Percentiles rank a stretch among this genome's conserved stretches.
phyloP scores from a whole-genome alignment of 2,329 filamentous ascomycete species.

The Verticillium nonalfalfae region DNA sequence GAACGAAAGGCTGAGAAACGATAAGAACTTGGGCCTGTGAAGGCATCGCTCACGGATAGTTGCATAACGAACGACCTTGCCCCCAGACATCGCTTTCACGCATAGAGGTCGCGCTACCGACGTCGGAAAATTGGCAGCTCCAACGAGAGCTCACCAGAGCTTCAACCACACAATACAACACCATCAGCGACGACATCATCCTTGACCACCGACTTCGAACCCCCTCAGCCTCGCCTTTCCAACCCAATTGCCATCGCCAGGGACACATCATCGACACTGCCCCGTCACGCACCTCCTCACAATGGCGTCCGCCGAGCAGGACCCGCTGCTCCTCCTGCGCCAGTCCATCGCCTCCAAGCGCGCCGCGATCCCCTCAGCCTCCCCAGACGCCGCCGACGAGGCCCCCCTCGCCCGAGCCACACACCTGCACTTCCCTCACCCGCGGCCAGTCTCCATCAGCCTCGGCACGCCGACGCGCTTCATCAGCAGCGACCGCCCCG shows the following conservation, averaged over 20 bases:
- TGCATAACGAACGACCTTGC: not conserved
- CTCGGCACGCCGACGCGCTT: conserved; percentile 79
- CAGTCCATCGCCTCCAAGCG: conserved; percentile 69
- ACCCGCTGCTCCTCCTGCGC: conserved; percentile 79
- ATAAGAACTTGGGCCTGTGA: too few species aligned
- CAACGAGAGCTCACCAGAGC: not conserved
- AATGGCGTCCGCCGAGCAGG: conserved; percentile 58
- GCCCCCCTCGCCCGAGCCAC: conserved; percentile 68
- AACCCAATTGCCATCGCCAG: not conserved
- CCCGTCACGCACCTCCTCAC: conserved; percentile 8
- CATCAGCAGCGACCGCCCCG: conserved; percentile 64
- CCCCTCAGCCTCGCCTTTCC: not conserved
- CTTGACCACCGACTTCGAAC: not conserved
- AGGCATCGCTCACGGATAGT: not conserved
- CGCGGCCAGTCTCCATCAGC: conserved; percentile 54
- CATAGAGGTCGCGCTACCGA: not conserved
- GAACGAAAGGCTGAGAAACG: too few species aligned
- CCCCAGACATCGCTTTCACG: not conserved
- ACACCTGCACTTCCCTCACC: conserved; percentile 66
- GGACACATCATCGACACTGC: not conserved
- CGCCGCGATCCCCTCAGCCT: conserved; percentile 67
- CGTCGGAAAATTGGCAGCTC: not conserved
- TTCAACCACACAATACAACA: not conserved
- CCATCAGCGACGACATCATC: not conserved
- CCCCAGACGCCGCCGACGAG: conserved; percentile 57